Evolutionary conservation across 2,329 filamentous ascomycete genomes (phyloP).

Genomic region (Aspergillus latus): DNA sequence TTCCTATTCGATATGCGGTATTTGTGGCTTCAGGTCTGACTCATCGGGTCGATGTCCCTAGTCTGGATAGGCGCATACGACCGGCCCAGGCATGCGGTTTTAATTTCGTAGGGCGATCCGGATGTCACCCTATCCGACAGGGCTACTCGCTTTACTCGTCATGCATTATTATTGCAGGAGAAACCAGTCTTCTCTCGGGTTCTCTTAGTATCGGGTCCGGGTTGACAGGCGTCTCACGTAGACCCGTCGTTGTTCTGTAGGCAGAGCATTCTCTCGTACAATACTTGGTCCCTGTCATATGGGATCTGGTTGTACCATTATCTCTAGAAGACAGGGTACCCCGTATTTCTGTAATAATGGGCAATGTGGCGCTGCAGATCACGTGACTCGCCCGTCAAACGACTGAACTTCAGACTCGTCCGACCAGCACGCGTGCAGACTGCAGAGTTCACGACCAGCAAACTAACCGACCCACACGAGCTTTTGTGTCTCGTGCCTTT

Average conservation of each 20-base stretch:
- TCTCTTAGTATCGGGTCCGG: background rate
- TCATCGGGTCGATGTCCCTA: background rate
- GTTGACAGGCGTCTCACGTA: background rate
- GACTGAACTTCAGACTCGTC: background rate
- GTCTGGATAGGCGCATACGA: background rate
- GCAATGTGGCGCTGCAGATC: background rate
- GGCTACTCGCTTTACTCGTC: background rate
- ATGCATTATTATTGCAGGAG: background rate
- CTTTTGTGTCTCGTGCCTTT: background rate
- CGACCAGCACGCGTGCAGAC: background rate
- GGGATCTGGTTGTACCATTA: too few species aligned
- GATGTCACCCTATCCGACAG: background rate
- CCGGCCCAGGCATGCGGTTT: background rate
- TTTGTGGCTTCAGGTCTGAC: background rate
- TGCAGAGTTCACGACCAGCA: background rate
- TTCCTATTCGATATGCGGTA: background rate
- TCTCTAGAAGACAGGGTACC: too few species aligned
- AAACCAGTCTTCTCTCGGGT: background rate
- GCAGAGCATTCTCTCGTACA: too few species aligned
- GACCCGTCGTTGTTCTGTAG: too few species aligned
- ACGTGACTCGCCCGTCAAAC: background rate
- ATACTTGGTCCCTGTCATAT: too few species aligned
- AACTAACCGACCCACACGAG: background rate
- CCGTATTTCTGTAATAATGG: too few species aligned
- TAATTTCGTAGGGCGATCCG: background rate